Conservation (phyloP, 495 filamentous ascomycete species). For the Neurospora sp. region DNA sequence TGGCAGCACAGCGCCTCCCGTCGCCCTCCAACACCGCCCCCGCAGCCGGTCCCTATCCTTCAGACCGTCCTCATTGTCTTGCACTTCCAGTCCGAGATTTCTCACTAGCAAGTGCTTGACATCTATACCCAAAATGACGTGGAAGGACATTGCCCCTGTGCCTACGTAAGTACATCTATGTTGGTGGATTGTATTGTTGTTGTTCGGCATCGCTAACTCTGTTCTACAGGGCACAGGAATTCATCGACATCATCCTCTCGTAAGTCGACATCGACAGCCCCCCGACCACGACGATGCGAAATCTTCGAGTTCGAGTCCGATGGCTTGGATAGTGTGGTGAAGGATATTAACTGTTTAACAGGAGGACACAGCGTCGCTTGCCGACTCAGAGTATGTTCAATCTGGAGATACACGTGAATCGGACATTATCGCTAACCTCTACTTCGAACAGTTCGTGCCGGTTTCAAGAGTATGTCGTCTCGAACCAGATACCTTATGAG, state of each 20-base stretch:
- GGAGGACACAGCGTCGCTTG: constrained; percentile 83
- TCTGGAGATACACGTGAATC: not conserved
- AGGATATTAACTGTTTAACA: constrained; percentile 21
- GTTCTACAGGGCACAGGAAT: constrained; percentile 51
- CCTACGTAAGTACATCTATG: constrained; percentile 50
- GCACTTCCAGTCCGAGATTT: not conserved
- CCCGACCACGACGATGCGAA: not conserved
- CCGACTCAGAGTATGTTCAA: constrained; percentile 64
- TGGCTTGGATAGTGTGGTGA: not conserved
- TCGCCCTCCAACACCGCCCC: not conserved
- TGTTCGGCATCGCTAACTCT: constrained; percentile 2
- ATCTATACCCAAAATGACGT: constrained; percentile 27
- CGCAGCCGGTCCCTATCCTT: not conserved
- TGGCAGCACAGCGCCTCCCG: not conserved
- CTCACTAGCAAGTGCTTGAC: constrained; percentile 6
- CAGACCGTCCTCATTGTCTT: not conserved
- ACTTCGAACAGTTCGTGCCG: constrained; percentile 51
- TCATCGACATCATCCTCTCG: constrained; percentile 85
- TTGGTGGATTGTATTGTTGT: not conserved
- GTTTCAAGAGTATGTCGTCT: constrained; percentile 63
- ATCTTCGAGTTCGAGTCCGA: not conserved
- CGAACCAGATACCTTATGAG: not conserved
- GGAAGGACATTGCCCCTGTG: constrained; percentile 72
- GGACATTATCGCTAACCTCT: not conserved
- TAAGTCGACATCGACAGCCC: constrained; percentile 7